A percentile compares a stretch with the other conserved stretches of the same genome.
Conservation (phyloP, 75 land plant genomes). For the Picea sitchensis region DNA sequence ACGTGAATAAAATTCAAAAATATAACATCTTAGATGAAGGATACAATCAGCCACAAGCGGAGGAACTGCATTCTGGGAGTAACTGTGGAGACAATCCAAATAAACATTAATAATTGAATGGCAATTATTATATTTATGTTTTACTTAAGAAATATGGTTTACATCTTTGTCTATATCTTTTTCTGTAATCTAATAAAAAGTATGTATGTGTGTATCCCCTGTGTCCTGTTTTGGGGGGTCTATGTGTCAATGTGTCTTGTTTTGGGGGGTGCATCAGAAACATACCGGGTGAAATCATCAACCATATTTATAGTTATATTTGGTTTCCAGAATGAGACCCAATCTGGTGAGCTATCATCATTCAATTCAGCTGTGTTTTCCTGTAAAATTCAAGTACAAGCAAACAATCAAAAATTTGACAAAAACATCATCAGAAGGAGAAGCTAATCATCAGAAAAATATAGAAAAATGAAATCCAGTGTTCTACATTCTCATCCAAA, state of each 20-base stretch:
- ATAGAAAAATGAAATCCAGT: background rate
- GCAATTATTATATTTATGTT: too few species aligned
- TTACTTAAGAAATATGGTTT: too few species aligned
- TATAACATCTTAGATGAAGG: slow-evolving; percentile 22
- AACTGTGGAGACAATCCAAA: slow-evolving; percentile 43
- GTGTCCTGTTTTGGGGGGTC: too few species aligned
- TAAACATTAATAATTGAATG: slow-evolving; percentile 4
- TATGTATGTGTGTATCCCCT: too few species aligned
- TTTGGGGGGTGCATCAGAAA: background rate
- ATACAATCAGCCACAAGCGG: slow-evolving; percentile 87
- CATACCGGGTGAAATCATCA: slow-evolving; percentile 88
- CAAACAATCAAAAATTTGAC: background rate
- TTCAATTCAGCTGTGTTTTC: slow-evolving; percentile 22
- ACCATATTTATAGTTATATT: slow-evolving; percentile 93
- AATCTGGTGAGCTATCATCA: slow-evolving; percentile 54
- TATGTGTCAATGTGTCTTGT: too few species aligned
- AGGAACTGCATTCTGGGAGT: slow-evolving; percentile 60
- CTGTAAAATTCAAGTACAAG: slow-evolving; percentile 15
- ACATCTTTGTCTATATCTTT: too few species aligned
- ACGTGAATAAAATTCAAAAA: background rate
- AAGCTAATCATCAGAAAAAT: background rate
- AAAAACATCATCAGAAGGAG: slow-evolving; percentile 2
- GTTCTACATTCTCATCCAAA: background rate
- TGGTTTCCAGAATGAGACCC: slow-evolving; percentile 92
- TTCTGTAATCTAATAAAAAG: too few species aligned